phyloP scores from a whole-genome alignment of 169 alveolate species.

The Plasmodium cynomolgi region DNA sequence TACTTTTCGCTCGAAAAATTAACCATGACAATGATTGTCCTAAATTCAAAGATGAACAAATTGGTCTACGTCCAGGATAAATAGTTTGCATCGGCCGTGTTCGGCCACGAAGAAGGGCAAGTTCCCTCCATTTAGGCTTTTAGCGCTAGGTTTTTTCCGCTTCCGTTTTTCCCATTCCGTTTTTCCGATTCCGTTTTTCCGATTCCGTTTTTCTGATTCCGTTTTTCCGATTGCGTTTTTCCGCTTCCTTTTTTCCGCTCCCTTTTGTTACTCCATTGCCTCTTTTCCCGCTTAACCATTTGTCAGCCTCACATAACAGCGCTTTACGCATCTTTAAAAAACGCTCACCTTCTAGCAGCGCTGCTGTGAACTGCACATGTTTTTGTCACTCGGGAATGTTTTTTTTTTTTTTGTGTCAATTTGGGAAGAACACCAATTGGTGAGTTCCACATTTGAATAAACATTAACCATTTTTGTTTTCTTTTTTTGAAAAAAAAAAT shows the following conservation, averaged over 20 bases:
- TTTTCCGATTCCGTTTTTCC: background rate
- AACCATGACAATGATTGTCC: constrained; percentile 55
- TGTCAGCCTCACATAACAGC: background rate
- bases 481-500: constrained; percentile 7
- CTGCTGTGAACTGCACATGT: background rate
- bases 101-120: background rate
- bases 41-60: constrained; percentile 56
- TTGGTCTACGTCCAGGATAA: constrained; percentile 38
- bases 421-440: background rate
- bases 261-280: background rate
- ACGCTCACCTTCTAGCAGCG: background rate
- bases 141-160: background rate
- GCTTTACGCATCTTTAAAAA: background rate
- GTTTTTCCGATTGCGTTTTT: too few species aligned
- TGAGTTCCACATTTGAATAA: background rate
- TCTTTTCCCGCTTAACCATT: background rate
- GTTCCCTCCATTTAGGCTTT: background rate
- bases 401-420: background rate
- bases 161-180: too few species aligned
- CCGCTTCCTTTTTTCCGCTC: background rate
- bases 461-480: background rate
- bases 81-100: background rate
- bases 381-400: background rate
- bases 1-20: constrained; percentile 38
- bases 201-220: background rate